Percentiles rank a stretch among this genome's conserved stretches.
Conservation (phyloP, 768 basidiomycete species). For the Naganishia onofrii region DNA sequence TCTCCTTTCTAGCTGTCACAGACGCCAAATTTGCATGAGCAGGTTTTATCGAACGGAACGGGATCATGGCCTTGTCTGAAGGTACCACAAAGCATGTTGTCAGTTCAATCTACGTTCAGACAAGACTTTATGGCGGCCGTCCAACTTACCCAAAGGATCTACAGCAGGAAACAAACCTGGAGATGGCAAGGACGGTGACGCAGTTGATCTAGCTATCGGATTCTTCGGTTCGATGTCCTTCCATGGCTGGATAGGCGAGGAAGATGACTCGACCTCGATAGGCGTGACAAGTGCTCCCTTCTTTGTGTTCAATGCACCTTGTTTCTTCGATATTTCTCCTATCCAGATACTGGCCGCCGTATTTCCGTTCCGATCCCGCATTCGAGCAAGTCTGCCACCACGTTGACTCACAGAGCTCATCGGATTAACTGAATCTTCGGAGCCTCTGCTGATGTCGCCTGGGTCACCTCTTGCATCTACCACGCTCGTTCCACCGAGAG, state of each 20-base stretch:
- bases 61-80: no score
- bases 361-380: conserved; percentile 21
- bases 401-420: conserved; percentile 23
- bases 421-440: neutral
- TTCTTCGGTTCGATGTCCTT: conserved; percentile 2
- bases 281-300: neutral
- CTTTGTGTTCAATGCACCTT: neutral
- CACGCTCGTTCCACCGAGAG: neutral
- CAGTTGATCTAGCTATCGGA: neutral
- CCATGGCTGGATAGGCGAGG: conserved; percentile 12
- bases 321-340: neutral
- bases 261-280: conserved; percentile 1
- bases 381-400: conserved; percentile 13
- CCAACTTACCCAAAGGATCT: no score
- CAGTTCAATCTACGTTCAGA: no score
- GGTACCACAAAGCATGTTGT: no score
- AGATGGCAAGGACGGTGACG: neutral
- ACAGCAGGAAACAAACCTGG: neutral
- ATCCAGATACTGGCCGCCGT: neutral
- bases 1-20: neutral
- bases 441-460: neutral
- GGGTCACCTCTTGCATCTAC: neutral
- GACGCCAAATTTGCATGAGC: neutral
- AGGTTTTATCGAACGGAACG: no score
- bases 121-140: no score